These are phyloP conservation scores for Tricharina praecox DNA, from an alignment of 495 filamentous ascomycete genomes.

Conservation along the genomic window DNA sequence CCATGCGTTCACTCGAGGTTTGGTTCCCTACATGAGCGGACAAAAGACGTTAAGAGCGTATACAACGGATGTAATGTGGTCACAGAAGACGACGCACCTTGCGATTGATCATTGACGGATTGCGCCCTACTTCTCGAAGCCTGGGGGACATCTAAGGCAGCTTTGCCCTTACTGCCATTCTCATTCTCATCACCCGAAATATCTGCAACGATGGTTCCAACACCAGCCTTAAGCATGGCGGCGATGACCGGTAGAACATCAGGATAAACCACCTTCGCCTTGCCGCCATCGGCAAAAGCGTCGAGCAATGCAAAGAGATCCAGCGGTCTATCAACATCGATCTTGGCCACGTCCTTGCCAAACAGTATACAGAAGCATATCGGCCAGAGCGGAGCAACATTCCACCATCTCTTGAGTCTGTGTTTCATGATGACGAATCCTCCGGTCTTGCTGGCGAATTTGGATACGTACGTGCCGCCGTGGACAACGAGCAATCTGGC, in stretches of 20 bases:
- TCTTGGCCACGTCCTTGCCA: slow-evolving; percentile 55
- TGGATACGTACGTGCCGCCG: slow-evolving; percentile 59
- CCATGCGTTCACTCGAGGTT: slow-evolving; percentile 31
- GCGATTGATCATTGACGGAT: slow-evolving; percentile 21
- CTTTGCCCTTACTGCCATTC: background rate
- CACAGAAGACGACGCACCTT: no score
- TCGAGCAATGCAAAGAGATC: slow-evolving; percentile 56
- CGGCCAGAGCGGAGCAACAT: slow-evolving; percentile 66
- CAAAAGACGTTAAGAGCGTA: no score
- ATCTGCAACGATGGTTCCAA: slow-evolving; percentile 39
- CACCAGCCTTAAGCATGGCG: slow-evolving; percentile 71
- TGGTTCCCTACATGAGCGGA: slow-evolving; percentile 6
- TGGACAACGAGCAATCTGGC: slow-evolving; percentile 69
- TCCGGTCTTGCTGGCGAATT: slow-evolving; percentile 69
- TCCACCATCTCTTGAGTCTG: slow-evolving; percentile 77
- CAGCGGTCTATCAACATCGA: slow-evolving; percentile 57
- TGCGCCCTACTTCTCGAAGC: slow-evolving; percentile 12
- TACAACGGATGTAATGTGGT: no score
- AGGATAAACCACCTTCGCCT: slow-evolving; percentile 50
- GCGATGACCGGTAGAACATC: slow-evolving; percentile 65
- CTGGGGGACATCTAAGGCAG: background rate
- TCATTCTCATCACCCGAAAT: slow-evolving; percentile 34
- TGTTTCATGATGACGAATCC: slow-evolving; percentile 73
- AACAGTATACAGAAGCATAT: slow-evolving; percentile 83
- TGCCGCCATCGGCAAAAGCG: slow-evolving; percentile 38